Conservation (phyloP, 306 rosid genomes). For the Lupinus albus region DNA sequence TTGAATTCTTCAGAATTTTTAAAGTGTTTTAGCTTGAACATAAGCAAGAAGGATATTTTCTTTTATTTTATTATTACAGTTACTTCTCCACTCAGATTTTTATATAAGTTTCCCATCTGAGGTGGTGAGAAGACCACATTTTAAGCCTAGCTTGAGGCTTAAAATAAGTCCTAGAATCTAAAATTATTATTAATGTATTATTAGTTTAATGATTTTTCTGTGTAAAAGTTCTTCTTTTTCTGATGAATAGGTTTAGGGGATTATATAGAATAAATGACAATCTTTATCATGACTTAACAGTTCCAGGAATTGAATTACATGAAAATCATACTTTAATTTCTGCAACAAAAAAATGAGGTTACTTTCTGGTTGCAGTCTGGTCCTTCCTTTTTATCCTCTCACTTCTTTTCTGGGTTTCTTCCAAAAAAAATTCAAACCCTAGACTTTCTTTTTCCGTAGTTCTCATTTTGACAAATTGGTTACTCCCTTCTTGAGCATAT, state of each 20-base stretch:
- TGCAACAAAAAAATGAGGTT: conserved; percentile 42
- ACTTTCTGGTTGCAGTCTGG: conserved; percentile 32
- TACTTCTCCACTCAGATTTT: background rate
- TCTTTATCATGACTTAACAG: conserved; percentile 58
- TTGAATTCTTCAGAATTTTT: background rate
- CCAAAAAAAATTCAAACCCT: conserved; percentile 29
- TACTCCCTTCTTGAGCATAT: background rate
- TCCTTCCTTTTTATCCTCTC: background rate
- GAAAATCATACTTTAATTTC: conserved; percentile 37
- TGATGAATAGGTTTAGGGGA: conserved; percentile 37
- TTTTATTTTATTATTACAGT: background rate
- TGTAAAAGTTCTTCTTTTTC: background rate
- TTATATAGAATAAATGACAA: conserved; percentile 36
- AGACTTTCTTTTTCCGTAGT: background rate
- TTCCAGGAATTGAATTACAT: conserved; percentile 40
- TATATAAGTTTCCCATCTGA: background rate
- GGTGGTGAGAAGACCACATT: conserved; percentile 17
- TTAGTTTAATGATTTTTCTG: conserved; percentile 5
- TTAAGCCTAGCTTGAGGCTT: conserved; percentile 19
- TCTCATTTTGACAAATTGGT: background rate
- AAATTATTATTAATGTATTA: background rate
- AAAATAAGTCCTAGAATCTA: conserved; percentile 31
- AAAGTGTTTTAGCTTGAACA: background rate
- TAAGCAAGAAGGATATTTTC: background rate
- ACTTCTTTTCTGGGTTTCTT: background rate